A percentile compares a stretch with the other conserved stretches of the same genome.
Evolutionary conservation across 768 basidiomycete genomes (phyloP).

Genomic region (Psilocybe cyanescens): DNA sequence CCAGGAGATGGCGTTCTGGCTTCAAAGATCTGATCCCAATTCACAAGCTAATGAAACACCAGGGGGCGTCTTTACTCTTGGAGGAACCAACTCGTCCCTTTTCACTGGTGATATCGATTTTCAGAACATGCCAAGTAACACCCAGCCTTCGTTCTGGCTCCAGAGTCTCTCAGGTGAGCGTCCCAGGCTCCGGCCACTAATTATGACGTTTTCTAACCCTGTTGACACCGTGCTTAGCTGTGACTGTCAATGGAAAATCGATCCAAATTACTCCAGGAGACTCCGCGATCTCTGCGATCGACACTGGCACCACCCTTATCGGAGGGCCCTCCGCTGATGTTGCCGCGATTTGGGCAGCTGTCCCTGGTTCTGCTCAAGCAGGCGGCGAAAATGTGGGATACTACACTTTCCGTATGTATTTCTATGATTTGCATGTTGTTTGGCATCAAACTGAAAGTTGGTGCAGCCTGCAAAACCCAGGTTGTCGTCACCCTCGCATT

Average conservation of each 20-base stretch:
- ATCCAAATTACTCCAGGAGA: slow-evolving; percentile 46
- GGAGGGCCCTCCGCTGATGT: slow-evolving; percentile 77
- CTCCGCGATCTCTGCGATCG: slow-evolving; percentile 74
- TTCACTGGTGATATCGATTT: slow-evolving; percentile 75
- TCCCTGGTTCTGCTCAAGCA: slow-evolving; percentile 54
- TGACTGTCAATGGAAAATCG: slow-evolving; percentile 61
- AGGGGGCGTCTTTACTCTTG: slow-evolving; percentile 77
- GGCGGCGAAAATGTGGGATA: slow-evolving; percentile 55
- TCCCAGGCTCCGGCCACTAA: neutral
- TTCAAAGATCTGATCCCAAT: slow-evolving; percentile 53
- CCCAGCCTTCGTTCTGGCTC: slow-evolving; percentile 62
- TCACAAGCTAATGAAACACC: slow-evolving; percentile 36
- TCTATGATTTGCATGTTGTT: neutral
- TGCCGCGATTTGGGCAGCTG: slow-evolving; percentile 61
- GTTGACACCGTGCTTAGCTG: slow-evolving; percentile 35
- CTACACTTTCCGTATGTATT: slow-evolving; percentile 72
- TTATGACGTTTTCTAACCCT: neutral
- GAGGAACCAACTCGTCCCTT: slow-evolving; percentile 64
- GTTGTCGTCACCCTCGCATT: slow-evolving; percentile 71
- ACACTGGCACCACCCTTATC: slow-evolving; percentile 94
- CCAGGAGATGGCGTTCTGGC: slow-evolving; percentile 68
- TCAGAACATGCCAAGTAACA: slow-evolving; percentile 44
- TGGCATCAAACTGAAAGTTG: neutral
- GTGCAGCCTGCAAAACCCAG: slow-evolving; percentile 68
- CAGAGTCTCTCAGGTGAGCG: slow-evolving; percentile 55